phyloP scores from a whole-genome alignment of 331 rosid species.

The Pyrus hybrid region DNA sequence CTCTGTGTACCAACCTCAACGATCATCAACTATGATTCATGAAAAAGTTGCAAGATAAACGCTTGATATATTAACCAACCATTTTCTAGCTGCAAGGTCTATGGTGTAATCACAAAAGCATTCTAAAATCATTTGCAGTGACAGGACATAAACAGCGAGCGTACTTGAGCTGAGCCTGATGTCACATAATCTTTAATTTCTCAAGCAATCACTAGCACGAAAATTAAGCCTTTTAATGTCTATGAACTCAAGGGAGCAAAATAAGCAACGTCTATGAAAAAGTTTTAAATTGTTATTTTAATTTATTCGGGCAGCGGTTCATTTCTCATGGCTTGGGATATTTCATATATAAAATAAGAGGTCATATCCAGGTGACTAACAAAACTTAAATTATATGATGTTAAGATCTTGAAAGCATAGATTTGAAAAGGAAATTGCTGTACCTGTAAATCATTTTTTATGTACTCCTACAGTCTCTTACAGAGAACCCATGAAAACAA shows the following conservation, averaged over 20 bases:
- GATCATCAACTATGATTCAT: neutral
- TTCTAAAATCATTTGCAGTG: neutral
- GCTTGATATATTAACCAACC: neutral
- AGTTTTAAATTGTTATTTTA: neutral
- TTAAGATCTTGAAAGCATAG: neutral
- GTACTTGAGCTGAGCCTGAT: neutral
- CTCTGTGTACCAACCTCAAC: neutral
- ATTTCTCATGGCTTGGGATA: neutral
- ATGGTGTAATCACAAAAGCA: neutral
- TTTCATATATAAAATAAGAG: neutral
- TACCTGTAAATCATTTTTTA: constrained; percentile 68
- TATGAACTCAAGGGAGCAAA: neutral
- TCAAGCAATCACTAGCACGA: neutral
- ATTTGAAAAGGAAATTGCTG: constrained; percentile 1
- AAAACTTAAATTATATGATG: neutral
- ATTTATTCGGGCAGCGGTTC: neutral
- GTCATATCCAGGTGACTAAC: neutral
- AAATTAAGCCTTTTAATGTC: neutral
- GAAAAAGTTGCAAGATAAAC: neutral
- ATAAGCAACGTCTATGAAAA: neutral
- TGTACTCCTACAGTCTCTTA: constrained; percentile 54
- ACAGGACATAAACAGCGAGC: neutral
- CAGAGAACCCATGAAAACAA: constrained; percentile 27
- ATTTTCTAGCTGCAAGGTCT: neutral
- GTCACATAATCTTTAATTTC: neutral